Evolutionary conservation across 148 eudicot species (phyloP), one percentile per base, ranked within the genome.

Genomic region (Chenopodium album): DNA sequence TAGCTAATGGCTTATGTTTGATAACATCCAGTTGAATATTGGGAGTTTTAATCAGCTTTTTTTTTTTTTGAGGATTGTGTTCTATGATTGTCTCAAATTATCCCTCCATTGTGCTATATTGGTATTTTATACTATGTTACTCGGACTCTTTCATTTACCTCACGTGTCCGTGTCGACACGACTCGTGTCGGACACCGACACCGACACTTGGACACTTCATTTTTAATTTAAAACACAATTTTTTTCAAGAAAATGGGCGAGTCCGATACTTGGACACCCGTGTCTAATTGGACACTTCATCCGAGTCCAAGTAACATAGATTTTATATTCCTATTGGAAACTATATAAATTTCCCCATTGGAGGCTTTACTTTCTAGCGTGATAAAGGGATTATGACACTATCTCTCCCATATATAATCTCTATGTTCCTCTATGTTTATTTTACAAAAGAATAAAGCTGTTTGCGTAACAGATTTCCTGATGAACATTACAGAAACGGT

Each of bases 401-500:
- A 73, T 48, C 0, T 17, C 59, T 22, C 16, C 16, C 12, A 23
- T 19, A 56, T 50, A 10, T 16, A 22, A 47, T 12, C 16, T 73
- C 29, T 34, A 2, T 22, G 13, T 20, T 19, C 28, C 56, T n/a
- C 5, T 3, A 12, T 9, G 20, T 47, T 48, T 31, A 29, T 28
- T 47, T 48, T 31, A 29, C 17, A 17, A 5, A 14, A n/a, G 10
- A 63, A 75, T 3, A 19, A 41, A 31, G n/a, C 1, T 47, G 12
- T 31, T 78, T 29, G 9, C 19, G 19, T 66, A 17, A 66, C 23
- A 17, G 12, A n/a, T 46, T 44, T 48, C 64, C 44, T 46, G 46
- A 68, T 71, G 77, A 71, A 77, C 13, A 73, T 73, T 72, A 54
- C 84, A 85, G 87, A 67, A 72, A 11, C 52, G 26, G 20, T 60